Conservation (phyloP, 192 early-diverging fungal genomes). For the Coemansia guatemalensis region DNA sequence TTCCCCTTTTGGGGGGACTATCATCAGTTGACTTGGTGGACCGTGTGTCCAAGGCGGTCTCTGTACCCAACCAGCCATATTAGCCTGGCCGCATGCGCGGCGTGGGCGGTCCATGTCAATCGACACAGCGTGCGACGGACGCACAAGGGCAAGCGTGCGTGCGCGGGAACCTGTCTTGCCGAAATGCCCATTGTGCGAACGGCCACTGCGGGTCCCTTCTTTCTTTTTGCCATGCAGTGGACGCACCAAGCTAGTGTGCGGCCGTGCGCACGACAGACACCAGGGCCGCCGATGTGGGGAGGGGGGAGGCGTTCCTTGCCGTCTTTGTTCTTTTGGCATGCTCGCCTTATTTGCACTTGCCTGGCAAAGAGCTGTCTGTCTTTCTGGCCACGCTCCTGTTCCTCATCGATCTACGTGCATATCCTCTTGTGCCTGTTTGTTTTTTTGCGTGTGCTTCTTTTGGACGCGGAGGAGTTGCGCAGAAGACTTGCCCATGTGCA, state of each 20-base stretch:
- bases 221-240: neutral
- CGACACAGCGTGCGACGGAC: neutral
- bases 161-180: neutral
- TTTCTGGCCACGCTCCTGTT: slow-evolving; percentile 2
- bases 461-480: neutral
- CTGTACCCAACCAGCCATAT: neutral
- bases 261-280: neutral
- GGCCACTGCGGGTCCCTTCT: neutral
- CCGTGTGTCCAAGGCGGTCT: neutral
- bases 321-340: neutral
- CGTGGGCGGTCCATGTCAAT: neutral
- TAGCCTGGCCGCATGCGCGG: neutral
- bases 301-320: neutral
- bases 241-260: neutral
- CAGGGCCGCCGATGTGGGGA: neutral
- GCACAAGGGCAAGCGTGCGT: neutral
- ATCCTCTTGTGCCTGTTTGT: slow-evolving; percentile 9
- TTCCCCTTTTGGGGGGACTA: too few relatives aligned
- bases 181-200: neutral
- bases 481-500: neutral
- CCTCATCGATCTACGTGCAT: slow-evolving; percentile 5
- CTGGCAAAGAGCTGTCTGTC: neutral
- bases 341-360: neutral
- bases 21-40: neutral
- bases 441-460: slow-evolving; percentile 2